Evolutionary conservation across 2,329 filamentous ascomycete species (phyloP), one percentile per base, ranked within the genome.

Genomic region (Ceratocystis ficicola): DNA sequence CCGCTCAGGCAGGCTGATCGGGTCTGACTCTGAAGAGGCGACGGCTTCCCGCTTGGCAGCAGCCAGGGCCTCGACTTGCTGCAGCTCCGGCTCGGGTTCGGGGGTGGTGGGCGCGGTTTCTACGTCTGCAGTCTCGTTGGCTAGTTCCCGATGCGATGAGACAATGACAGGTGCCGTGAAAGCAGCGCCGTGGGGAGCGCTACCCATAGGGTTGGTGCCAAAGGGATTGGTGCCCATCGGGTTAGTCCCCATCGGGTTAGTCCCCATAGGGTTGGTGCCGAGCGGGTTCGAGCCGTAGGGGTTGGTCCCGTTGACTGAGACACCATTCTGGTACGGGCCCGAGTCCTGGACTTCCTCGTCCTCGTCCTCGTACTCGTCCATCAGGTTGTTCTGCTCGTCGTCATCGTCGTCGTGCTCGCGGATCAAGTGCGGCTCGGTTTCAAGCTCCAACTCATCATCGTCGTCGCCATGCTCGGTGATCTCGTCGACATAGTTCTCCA

Each of bases 41-140:
- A 12, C 36, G 8, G 36, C 8, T 3, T 59, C 52, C 17, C 28
- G 52, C 28, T 59, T 59, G 28, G 52, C 3, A 30, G 52, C 6
- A 3, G 52, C 52, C 15, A 17, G 2, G 7, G 52, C 52, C 8
- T 59, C 52, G 17, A n/a, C 25, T 25, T 32, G 28, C 32, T 44
- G n/a, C 28, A 44, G 25, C n/a, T 67, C 66, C 2, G 48, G 57
- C 66, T 67, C 65, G 17, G 62, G 62, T 17, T 67, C 66, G 12
- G 66, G 66, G 6, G 66, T 67, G 10, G 66, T 67, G 10, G 66
- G 66, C n/a, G 66, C 66, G 10, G 66, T 67, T 44, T 67, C 66
- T 15, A 61, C 55, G 5, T 67, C 66, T 6, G 22, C 62, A 20
- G 48, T 57, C 28, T 66, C 65, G 7, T 66, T 63, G 44, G 44